Evolutionary conservation across 2,329 filamentous ascomycete species (phyloP), one percentile per base, ranked within the genome.

Genomic region (Rhinocladiella similis): DNA sequence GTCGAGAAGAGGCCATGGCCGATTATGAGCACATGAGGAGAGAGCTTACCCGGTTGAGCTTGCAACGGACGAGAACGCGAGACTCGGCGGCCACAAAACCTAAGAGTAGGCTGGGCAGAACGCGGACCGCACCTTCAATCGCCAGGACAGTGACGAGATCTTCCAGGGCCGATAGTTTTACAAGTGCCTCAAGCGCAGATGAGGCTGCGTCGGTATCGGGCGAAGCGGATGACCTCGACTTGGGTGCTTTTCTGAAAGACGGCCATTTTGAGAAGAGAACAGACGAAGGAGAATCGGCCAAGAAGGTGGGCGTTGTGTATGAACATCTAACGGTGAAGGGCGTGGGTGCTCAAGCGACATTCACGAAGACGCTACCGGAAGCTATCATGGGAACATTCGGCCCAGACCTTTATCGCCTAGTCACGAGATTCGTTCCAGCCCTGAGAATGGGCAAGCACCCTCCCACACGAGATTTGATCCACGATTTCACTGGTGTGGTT

Each of bases 371-470:
- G 0, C 73, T 93, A 0, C 89, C 89, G 0, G 82, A 89, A 61
- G 89, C 89, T 2, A 78, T 93, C 36, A 60, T 91, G 3, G 88
- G 88, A 19, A 91, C 89, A 0, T 93, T 94, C 68, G 90, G 90
- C 0, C 89, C 89, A 0, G 90, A 93, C 70, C 74, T 93, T 1
- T 93, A 90, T 69, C 80, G 77, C 19, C 73, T 90, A 5, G 64
- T 91, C 13, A 77, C 75, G 29, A 67, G 75, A 5, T 84, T 82
- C 54, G 66, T 84, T 20, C 83, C 83, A 0, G 72, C 74, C 18
- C 57, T 84, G 14, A 75, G 71, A 38, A 70, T 82, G 46, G 75
- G 76, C 5, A 75, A 75, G 46, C 73, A 76, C 18, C 77, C 77
- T 3, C 76, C 80, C 27, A 78, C 78, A 14, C 74, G 82, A 35